Conservation (phyloP, 495 filamentous ascomycete species). For the Penicillium goetzii region DNA sequence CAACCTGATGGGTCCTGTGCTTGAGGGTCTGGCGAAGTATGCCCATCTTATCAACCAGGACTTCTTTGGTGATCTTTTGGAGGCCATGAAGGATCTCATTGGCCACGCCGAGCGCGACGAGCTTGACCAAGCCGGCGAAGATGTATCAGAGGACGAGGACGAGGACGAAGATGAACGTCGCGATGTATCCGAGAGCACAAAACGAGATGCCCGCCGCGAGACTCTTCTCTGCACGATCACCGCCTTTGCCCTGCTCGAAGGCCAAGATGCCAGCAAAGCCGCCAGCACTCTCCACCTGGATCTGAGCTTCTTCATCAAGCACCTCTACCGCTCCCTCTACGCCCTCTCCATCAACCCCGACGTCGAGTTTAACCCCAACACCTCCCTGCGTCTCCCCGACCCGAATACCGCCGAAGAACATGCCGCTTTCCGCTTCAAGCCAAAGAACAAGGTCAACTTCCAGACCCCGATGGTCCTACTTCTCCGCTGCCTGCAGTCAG, state of each 20-base stretch:
- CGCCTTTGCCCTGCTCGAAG: slow-evolving; percentile 88
- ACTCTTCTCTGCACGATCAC: slow-evolving; percentile 93
- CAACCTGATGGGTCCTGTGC: slow-evolving; percentile 87
- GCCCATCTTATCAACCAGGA: slow-evolving; percentile 96
- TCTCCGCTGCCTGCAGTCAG: slow-evolving; percentile 77
- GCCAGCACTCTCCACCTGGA: slow-evolving; percentile 77
- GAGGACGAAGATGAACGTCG: slow-evolving; percentile 47
- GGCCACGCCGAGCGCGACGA: slow-evolving; percentile 61
- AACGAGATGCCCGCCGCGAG: slow-evolving; percentile 76
- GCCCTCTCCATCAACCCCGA: slow-evolving; percentile 78
- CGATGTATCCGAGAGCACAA: slow-evolving; percentile 31
- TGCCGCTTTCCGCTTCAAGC: slow-evolving; percentile 24
- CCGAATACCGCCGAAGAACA: slow-evolving; percentile 54
- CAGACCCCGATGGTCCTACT: slow-evolving; percentile 90
- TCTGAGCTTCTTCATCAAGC: slow-evolving; percentile 89
- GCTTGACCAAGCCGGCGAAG: slow-evolving; percentile 39
- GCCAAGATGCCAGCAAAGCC: slow-evolving; percentile 74
- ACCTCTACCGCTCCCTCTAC: slow-evolving; percentile 85
- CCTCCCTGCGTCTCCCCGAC: slow-evolving; percentile 78
- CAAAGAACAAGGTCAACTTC: slow-evolving; percentile 78
- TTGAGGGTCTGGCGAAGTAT: slow-evolving; percentile 90
- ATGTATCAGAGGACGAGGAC: slow-evolving; percentile 42
- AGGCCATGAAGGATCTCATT: slow-evolving; percentile 91
- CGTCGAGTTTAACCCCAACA: slow-evolving; percentile 76
- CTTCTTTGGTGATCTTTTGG: slow-evolving; percentile 95